A percentile compares a stretch with the other conserved stretches of the same genome.
Conservation (phyloP, 345 rosid genomes). For the Populus deltoides region DNA sequence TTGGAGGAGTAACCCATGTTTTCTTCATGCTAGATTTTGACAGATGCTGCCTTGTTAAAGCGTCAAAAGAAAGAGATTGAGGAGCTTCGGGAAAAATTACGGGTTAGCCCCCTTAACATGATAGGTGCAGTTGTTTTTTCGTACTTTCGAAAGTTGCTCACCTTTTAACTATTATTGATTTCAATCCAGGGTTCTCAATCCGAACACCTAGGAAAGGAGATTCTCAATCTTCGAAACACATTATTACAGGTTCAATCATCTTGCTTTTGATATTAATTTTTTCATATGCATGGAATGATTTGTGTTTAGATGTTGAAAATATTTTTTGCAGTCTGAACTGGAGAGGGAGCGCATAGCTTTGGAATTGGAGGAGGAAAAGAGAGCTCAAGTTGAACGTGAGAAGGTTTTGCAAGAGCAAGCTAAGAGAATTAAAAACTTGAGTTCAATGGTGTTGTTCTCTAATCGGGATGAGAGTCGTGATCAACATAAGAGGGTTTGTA, state of each 20-base stretch:
- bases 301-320: slow-evolving; percentile 11
- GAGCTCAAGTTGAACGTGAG: slow-evolving; percentile 87
- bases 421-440: slow-evolving; percentile 76
- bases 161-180: background rate
- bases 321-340: slow-evolving; percentile 63
- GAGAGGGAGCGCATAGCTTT: slow-evolving; percentile 90
- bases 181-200: slow-evolving; percentile 70
- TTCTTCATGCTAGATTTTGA: slow-evolving; percentile 55
- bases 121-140: background rate
- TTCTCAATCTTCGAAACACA: slow-evolving; percentile 84
- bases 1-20: slow-evolving; percentile 4
- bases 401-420: slow-evolving; percentile 92
- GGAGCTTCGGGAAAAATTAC: slow-evolving; percentile 88
- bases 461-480: slow-evolving; percentile 70
- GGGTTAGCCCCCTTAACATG: slow-evolving; percentile 35
- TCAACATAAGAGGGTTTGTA: slow-evolving; percentile 61
- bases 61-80: slow-evolving; percentile 98
- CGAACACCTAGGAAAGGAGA: slow-evolving; percentile 81
- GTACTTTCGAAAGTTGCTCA: background rate
- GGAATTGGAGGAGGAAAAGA: slow-evolving; percentile 96
- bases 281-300: background rate
- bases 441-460: slow-evolving; percentile 82
- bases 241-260: slow-evolving; percentile 62
- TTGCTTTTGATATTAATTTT: slow-evolving; percentile 13
- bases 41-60: slow-evolving; percentile 92